These are phyloP conservation scores for Oryza brachyantha DNA, from an alignment of 176 grass and related monocot genomes.

Conservation along the genomic window DNA sequence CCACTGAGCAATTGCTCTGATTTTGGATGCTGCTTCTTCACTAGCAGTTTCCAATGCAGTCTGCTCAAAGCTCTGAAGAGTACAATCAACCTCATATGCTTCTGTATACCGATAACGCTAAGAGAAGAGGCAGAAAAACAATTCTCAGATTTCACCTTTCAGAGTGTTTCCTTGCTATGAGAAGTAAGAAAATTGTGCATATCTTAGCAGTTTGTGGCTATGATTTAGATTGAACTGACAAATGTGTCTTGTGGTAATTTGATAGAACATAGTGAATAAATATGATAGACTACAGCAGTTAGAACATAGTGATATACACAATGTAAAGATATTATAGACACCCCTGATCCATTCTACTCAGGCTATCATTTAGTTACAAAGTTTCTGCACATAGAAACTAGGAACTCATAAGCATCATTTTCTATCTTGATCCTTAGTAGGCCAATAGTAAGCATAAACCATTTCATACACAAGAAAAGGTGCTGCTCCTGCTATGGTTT, in stretches of 20 bases:
- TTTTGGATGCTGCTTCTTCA: slow-evolving; percentile 59
- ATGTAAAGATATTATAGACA: not conserved
- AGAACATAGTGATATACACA: slow-evolving; percentile 3
- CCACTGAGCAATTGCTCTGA: slow-evolving; percentile 60
- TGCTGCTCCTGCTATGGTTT: not conserved
- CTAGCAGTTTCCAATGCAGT: slow-evolving; percentile 41
- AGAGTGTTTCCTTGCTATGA: not conserved
- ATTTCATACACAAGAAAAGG: slow-evolving; percentile 17
- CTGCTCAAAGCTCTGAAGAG: slow-evolving; percentile 66
- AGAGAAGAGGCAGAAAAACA: slow-evolving; percentile 34
- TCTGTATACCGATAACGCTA: slow-evolving; percentile 78
- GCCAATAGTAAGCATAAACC: not conserved
- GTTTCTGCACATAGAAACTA: slow-evolving; percentile 17
- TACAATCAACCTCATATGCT: slow-evolving; percentile 74
- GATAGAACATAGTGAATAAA: too few species aligned
- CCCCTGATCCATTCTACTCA: not conserved
- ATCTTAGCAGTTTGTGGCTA: not conserved
- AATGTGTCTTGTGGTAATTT: not conserved
- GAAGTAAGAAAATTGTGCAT: slow-evolving; percentile 1
- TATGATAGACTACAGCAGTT: slow-evolving; percentile 10
- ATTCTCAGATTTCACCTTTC: slow-evolving; percentile 4
- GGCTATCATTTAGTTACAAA: not conserved
- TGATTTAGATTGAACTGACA: slow-evolving; percentile 15
- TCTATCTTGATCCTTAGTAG: not conserved
- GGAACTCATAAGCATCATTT: not conserved